Conservation (phyloP, 768 basidiomycete genomes). For the Cystofilobasidium capitatum region DNA sequence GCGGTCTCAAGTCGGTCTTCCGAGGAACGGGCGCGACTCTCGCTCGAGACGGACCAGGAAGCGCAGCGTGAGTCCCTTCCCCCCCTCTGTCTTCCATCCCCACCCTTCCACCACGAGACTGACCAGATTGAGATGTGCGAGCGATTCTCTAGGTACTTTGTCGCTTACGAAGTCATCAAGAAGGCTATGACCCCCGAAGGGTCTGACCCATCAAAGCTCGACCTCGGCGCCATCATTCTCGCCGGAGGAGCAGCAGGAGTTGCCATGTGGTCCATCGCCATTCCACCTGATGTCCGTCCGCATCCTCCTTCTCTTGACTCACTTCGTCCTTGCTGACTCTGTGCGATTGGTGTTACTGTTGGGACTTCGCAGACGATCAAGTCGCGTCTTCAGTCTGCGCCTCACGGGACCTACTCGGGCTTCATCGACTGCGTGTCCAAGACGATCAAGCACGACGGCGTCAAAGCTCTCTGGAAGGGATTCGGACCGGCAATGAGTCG, state of each 20-base stretch:
- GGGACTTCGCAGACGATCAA: conserved; percentile 63
- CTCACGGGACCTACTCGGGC: conserved; percentile 93
- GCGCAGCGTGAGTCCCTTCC: conserved; percentile 66
- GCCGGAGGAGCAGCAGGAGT: conserved; percentile 92
- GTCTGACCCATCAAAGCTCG: conserved; percentile 66
- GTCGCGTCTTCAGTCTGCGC: conserved; percentile 89
- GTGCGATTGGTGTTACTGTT: neutral
- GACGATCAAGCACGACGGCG: conserved; percentile 79
- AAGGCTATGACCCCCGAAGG: conserved; percentile 71
- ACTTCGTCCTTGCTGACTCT: conserved; percentile 3
- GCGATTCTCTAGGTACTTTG: conserved; percentile 66
- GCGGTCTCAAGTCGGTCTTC: conserved; percentile 82
- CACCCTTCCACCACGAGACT: neutral
- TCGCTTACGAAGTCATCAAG: conserved; percentile 90
- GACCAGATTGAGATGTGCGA: neutral
- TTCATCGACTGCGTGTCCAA: conserved; percentile 85
- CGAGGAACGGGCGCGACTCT: conserved; percentile 89
- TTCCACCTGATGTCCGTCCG: conserved; percentile 80
- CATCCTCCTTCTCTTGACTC: neutral
- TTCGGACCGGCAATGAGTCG: conserved; percentile 95
- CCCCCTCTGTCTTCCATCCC: conserved; percentile 24
- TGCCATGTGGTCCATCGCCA: conserved; percentile 96
- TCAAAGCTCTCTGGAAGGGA: conserved; percentile 84
- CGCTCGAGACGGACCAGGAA: conserved; percentile 89
- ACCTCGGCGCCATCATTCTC: conserved; percentile 73